Base-by-base conservation (phyloP, 2,329 filamentous ascomycete genomes). In the Penicillium brasilianum region DNA sequence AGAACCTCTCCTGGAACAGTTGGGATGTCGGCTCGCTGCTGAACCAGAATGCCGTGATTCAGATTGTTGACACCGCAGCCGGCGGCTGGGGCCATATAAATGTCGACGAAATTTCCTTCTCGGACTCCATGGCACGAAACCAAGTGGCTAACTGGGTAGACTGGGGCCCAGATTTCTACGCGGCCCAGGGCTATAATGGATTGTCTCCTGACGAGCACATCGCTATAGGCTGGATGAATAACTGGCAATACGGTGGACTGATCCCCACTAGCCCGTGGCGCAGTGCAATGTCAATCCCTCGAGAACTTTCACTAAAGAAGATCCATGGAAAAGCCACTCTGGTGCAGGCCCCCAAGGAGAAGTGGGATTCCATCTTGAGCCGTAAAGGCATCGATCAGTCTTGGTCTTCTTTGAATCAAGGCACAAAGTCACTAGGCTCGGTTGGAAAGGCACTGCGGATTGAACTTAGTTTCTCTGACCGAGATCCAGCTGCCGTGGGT, bases 161-260 rank as follows among this genome's bases (percentile, higher is more conserved):
- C 48, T 67, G 61, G 53, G 72, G 72, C 18, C 71, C 71, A 3
- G 71, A 74, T 59, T 74, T 69, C 37, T 74, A 74, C 50, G 72
- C 72, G 9, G 64, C 70, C 0, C 32, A 62, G 11, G 60, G 62
- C 11, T 66, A 60, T 30, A 73, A 71, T 37, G 72, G 71, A 4
- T 59, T 72, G 2, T 56, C 67, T 2, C 4, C 39, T 11, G 18
- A 43, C 18, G 18, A 43, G 39, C 39, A 13, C 18, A 43, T 43
- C 18, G 39, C 39, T 43, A 43, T 43, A 20, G 39, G 16, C 39
- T 43, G 39, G 39, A 43, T 43, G 39, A 43, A 43, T 10, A 43
- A 43, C 22, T 43, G 39, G 39, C 18, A 43, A 43, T 43, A 43
- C 18, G 39, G 16, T 22, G 39, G 39, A 4, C 18, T 43, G 18